Percentiles rank a stretch among this genome's conserved stretches.
These are phyloP conservation scores for Lipomyces japonicus DNA, from an alignment of 805 yeast species.

Conservation along the genomic window DNA sequence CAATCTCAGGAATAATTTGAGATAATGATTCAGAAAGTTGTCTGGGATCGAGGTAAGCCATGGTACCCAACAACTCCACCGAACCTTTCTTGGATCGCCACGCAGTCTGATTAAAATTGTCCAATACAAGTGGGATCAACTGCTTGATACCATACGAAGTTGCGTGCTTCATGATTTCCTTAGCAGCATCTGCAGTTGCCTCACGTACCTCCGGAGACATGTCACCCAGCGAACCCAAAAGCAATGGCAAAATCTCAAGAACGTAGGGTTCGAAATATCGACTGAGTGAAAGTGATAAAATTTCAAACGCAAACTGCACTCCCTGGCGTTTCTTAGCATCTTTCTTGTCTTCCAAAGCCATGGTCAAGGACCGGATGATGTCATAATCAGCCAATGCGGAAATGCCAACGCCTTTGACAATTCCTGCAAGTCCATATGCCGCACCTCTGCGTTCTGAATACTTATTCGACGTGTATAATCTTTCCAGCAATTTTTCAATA, in stretches of 20 bases:
- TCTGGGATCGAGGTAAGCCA: conserved; percentile 96
- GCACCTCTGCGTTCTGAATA: conserved; percentile 76
- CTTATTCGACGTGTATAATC: conserved; percentile 52
- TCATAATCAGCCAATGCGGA: conserved; percentile 70
- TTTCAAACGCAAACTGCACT: conserved; percentile 80
- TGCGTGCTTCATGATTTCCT: conserved; percentile 82
- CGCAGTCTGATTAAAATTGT: conserved; percentile 77
- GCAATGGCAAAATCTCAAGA: conserved; percentile 76
- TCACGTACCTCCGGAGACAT: conserved; percentile 77
- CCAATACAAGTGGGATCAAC: conserved; percentile 84
- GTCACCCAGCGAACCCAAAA: conserved; percentile 82
- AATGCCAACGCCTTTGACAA: conserved; percentile 87
- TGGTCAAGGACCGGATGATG: conserved; percentile 66
- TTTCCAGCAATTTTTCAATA: conserved; percentile 56
- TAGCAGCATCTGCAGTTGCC: conserved; percentile 83
- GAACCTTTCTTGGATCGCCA: conserved; percentile 98
- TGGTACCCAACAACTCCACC: conserved; percentile 90
- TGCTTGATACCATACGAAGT: conserved; percentile 89
- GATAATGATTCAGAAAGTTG: conserved; percentile 88
- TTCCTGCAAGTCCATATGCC: conserved; percentile 93
- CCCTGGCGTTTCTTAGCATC: conserved; percentile 75
- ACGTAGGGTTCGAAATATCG: conserved; percentile 90
- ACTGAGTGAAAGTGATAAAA: conserved; percentile 73
- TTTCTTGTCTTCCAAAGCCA: conserved; percentile 84
- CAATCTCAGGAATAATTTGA: conserved; percentile 91